These are phyloP conservation scores for Auriscalpium orientale DNA, from an alignment of 768 basidiomycete genomes.

Conservation along the genomic window DNA sequence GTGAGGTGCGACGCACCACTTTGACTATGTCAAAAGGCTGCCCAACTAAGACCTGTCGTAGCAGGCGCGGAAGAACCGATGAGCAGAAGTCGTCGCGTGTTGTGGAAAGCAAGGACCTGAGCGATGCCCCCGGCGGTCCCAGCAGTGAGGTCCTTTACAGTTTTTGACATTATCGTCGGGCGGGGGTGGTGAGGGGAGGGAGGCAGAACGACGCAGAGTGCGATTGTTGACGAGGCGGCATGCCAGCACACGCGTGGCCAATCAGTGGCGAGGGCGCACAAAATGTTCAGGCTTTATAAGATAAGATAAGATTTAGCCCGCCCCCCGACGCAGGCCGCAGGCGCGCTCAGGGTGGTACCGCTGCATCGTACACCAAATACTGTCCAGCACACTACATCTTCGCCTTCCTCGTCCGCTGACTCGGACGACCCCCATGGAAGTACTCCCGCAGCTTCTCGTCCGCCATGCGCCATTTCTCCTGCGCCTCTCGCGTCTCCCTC, in stretches of 20 bases:
- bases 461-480: slow-evolving; percentile 53
- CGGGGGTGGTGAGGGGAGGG: background rate
- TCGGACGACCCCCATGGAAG: slow-evolving; percentile 50
- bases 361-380: background rate
- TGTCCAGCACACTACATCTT: slow-evolving; percentile 14
- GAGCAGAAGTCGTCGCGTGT: background rate
- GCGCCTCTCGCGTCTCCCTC: slow-evolving; percentile 48
- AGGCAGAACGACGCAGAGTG: background rate
- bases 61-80: slow-evolving; percentile 11
- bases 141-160: slow-evolving; percentile 80
- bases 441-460: slow-evolving; percentile 40
- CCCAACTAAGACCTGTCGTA: slow-evolving; percentile 68
- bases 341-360: slow-evolving; percentile 1
- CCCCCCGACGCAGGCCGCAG: background rate
- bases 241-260: slow-evolving; percentile 3
- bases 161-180: slow-evolving; percentile 38
- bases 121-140: slow-evolving; percentile 89
- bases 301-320: slow-evolving; percentile 21
- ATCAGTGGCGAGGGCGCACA: slow-evolving; percentile 8
- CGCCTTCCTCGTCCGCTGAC: slow-evolving; percentile 8
- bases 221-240: background rate
- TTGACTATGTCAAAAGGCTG: slow-evolving; percentile 98
- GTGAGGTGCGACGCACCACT: slow-evolving; percentile 54
- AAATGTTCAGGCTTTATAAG: slow-evolving; percentile 16
- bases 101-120: slow-evolving; percentile 43